phyloP scores from a whole-genome alignment of 495 filamentous ascomycete species.

The Venustampulla echinocandica region DNA sequence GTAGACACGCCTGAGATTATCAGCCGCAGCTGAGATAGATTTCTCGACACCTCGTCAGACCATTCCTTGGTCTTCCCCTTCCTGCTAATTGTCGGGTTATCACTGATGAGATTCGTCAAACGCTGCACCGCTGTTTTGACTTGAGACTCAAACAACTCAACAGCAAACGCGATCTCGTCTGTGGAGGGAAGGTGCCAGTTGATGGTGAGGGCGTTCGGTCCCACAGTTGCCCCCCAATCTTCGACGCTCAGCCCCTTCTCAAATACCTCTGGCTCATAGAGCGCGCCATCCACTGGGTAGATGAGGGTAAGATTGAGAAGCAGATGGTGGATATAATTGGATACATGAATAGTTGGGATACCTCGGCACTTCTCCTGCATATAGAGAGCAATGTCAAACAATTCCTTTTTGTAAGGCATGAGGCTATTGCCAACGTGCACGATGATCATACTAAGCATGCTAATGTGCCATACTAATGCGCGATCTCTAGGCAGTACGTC shows the following conservation, averaged over 20 bases:
- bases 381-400: constrained; percentile 85
- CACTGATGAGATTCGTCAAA: constrained; percentile 65
- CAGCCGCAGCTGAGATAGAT: constrained; percentile 76
- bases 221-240: constrained; percentile 69
- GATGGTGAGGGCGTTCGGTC: constrained; percentile 68
- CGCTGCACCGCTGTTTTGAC: constrained; percentile 46
- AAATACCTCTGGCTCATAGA: constrained; percentile 64
- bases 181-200: constrained; percentile 81
- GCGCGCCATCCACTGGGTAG: constrained; percentile 79
- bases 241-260: constrained; percentile 45
- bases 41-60: constrained; percentile 92
- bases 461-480: constrained; percentile 92
- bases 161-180: constrained; percentile 78
- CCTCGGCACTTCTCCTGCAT: constrained; percentile 94
- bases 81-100: constrained; percentile 75
- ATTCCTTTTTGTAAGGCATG: constrained; percentile 74
- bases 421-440: constrained; percentile 91
- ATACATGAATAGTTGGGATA: constrained; percentile 88
- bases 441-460: constrained; percentile 95
- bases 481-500: constrained; percentile 91
- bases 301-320: constrained; percentile 92
- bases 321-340: constrained; percentile 97
- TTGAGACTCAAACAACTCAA: constrained; percentile 78
- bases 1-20: constrained; percentile 80
- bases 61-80: constrained; percentile 96